phyloP scores from a whole-genome alignment of 805 yeast species.

The Henningerozyma blattae region DNA sequence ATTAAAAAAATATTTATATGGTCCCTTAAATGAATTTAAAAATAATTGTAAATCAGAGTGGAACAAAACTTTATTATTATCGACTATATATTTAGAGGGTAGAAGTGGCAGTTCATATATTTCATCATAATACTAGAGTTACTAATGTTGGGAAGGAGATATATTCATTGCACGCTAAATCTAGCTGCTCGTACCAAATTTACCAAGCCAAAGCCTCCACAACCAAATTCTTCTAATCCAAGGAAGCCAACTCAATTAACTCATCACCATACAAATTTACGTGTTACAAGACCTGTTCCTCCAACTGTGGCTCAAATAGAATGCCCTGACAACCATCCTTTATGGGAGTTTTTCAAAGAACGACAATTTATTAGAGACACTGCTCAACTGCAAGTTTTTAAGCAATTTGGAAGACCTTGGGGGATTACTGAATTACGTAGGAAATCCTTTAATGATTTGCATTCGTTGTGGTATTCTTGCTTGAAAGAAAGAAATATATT shows the following conservation, averaged over 20 bases:
- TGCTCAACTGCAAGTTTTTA: slow-evolving; percentile 39
- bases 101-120: no score
- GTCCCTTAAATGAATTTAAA: no score
- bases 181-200: slow-evolving; percentile 31
- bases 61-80: no score
- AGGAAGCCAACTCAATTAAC: slow-evolving; percentile 17
- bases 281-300: slow-evolving; percentile 69
- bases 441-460: slow-evolving; percentile 85
- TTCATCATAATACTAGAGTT: no score
- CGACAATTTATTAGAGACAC: slow-evolving; percentile 48
- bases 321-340: slow-evolving; percentile 77
- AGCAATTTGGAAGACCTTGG: slow-evolving; percentile 91
- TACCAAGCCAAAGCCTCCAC: slow-evolving; percentile 24
- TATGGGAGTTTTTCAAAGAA: slow-evolving; percentile 82
- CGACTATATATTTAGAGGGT: no score
- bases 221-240: slow-evolving; percentile 13
- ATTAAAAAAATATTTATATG: no score
- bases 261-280: slow-evolving; percentile 25
- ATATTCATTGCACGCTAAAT: slow-evolving; percentile 21
- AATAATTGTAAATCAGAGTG: no score
- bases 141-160: no score
- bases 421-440: slow-evolving; percentile 76
- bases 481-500: slow-evolving; percentile 72
- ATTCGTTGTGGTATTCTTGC: slow-evolving; percentile 80
- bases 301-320: slow-evolving; percentile 67